Evolutionary conservation across 192 early-diverging fungal species (phyloP).

Genomic region (Rhizophagus clarus): DNA sequence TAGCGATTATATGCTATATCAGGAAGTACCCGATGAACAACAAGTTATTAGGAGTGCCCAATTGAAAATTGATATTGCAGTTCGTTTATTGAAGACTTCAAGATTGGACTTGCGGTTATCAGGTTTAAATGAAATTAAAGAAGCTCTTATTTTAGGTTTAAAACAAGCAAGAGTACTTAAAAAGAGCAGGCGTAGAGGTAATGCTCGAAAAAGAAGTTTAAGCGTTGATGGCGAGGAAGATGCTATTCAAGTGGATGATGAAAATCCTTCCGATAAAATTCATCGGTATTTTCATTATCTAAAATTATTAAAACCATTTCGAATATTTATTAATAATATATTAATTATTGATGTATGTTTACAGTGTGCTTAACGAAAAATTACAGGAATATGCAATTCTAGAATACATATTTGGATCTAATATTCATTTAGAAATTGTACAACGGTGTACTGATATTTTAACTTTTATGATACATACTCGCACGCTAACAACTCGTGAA

Average conservation of each 20-base stretch:
- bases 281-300: slow-evolving; percentile 11
- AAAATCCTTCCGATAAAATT: slow-evolving; percentile 26
- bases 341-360: background rate
- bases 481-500: slow-evolving; percentile 39
- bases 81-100: slow-evolving; percentile 45
- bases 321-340: too few relatives aligned
- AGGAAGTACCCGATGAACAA: slow-evolving; percentile 36
- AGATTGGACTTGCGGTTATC: slow-evolving; percentile 46
- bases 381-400: slow-evolving; percentile 43
- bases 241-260: background rate
- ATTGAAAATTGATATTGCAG: slow-evolving; percentile 44
- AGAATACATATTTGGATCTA: slow-evolving; percentile 49
- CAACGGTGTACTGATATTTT: slow-evolving; percentile 49
- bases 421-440: slow-evolving; percentile 52
- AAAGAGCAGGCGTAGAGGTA: slow-evolving; percentile 38
- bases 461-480: slow-evolving; percentile 44
- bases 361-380: slow-evolving; percentile 38
- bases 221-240: slow-evolving; percentile 27
- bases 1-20: slow-evolving; percentile 35
- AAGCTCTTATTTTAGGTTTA: slow-evolving; percentile 39
- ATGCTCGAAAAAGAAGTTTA: slow-evolving; percentile 36
- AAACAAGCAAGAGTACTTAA: slow-evolving; percentile 38
- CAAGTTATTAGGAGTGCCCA: slow-evolving; percentile 41
- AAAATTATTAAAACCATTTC: background rate
- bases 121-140: slow-evolving; percentile 49